These are phyloP conservation scores for Amaranthus hypochondriacus DNA, from an alignment of 148 eudicot species.

Conservation along the genomic window DNA sequence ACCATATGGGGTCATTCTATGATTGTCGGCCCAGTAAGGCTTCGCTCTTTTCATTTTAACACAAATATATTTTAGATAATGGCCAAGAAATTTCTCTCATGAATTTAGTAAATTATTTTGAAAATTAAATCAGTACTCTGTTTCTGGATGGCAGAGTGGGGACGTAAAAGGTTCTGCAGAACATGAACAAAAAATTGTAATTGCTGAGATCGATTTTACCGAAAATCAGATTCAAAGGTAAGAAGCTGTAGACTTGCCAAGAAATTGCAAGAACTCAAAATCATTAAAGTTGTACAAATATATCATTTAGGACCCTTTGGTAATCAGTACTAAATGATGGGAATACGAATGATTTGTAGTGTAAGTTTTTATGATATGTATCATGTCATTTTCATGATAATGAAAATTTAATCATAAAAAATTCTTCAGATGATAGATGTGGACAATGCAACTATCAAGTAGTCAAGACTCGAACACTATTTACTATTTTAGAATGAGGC, in stretches of 20 bases:
- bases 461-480: no score
- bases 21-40: slow-evolving; percentile 20
- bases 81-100: neutral
- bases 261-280: no score
- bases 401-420: no score
- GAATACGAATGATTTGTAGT: neutral
- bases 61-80: neutral
- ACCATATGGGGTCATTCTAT: slow-evolving; percentile 29
- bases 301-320: neutral
- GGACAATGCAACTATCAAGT: no score
- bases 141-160: slow-evolving; percentile 11
- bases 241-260: neutral
- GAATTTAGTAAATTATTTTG: neutral
- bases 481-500: no score
- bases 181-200: slow-evolving; percentile 14
- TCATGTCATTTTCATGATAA: no score
- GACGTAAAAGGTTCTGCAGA: slow-evolving; percentile 18
- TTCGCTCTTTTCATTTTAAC: neutral
- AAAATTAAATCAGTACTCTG: neutral
- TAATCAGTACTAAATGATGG: neutral
- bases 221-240: slow-evolving; percentile 27
- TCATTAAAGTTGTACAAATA: no score
- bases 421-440: no score
- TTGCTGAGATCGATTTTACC: slow-evolving; percentile 21
- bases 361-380: neutral